A percentile compares a stretch with the other conserved stretches of the same genome.
These are phyloP conservation scores for Cornus kousa DNA, from an alignment of 148 eudicot genomes.

Conservation along the genomic window DNA sequence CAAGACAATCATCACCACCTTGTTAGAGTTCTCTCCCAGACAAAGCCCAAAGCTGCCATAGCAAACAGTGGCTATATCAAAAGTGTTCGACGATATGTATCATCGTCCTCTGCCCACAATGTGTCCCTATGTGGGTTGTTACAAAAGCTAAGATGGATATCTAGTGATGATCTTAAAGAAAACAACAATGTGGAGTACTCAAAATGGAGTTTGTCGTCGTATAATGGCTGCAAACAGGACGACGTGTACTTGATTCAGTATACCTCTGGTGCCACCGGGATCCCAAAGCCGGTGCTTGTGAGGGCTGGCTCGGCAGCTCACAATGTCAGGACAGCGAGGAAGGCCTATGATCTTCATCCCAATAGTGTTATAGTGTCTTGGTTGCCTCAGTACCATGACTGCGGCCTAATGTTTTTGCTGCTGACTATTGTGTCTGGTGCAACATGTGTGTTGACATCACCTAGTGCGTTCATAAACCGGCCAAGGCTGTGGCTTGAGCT, in stretches of 20 bases:
- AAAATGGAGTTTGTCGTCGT: not conserved
- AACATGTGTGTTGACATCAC: slow-evolving; percentile 41
- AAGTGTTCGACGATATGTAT: slow-evolving; percentile 17
- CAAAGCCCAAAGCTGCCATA: slow-evolving; percentile 43
- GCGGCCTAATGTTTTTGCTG: slow-evolving; percentile 50
- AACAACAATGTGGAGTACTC: not conserved
- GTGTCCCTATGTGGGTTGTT: slow-evolving; percentile 16
- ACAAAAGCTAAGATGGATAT: slow-evolving; percentile 28
- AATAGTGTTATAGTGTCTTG: slow-evolving; percentile 42
- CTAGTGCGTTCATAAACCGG: slow-evolving; percentile 32
- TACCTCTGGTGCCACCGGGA: slow-evolving; percentile 48
- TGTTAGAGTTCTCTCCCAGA: slow-evolving; percentile 40
- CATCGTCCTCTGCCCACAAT: not conserved
- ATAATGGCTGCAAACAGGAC: slow-evolving; percentile 33
- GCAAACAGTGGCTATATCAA: slow-evolving; percentile 25
- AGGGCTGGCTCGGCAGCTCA: slow-evolving; percentile 53
- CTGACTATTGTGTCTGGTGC: slow-evolving; percentile 43
- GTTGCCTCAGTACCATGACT: slow-evolving; percentile 61
- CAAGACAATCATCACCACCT: slow-evolving; percentile 31
- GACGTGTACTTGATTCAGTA: slow-evolving; percentile 48
- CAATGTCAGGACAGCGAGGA: slow-evolving; percentile 45
- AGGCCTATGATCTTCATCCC: slow-evolving; percentile 40
- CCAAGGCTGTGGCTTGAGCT: slow-evolving; percentile 54
- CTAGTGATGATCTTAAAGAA: slow-evolving; percentile 25
- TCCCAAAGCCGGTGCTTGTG: slow-evolving; percentile 50